These are phyloP conservation scores for Periglandula ipomoeae DNA, from an alignment of 2,329 filamentous ascomycete species.

Conservation along the genomic window DNA sequence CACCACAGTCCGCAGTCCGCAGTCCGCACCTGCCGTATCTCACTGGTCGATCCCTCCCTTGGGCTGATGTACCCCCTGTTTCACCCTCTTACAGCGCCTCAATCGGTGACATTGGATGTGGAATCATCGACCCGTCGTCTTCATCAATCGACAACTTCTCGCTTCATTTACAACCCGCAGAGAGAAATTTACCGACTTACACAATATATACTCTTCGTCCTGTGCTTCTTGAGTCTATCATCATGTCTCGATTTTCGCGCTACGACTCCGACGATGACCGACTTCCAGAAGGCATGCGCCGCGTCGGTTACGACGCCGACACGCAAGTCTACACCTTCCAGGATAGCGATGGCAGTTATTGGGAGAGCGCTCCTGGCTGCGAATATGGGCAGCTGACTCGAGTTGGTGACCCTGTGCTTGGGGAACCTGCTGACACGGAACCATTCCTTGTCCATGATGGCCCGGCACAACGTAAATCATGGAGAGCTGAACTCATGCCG, in stretches of 20 bases:
- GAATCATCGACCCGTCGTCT: no score
- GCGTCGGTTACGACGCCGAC: conserved; percentile 48
- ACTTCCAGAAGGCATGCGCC: conserved; percentile 44
- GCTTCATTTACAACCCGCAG: no score
- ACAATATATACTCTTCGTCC: neutral
- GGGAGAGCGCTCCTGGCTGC: conserved; percentile 40
- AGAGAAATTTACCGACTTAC: neutral
- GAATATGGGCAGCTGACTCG: conserved; percentile 38
- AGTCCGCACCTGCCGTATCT: no score
- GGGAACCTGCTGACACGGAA: conserved; percentile 19
- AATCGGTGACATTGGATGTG: no score
- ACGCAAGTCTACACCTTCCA: conserved; percentile 43
- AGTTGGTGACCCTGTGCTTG: conserved; percentile 21
- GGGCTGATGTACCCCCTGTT: no score
- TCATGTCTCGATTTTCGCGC: conserved; percentile 33
- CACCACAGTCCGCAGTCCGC: no score
- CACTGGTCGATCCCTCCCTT: no score
- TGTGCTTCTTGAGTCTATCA: neutral
- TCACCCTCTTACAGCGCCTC: no score
- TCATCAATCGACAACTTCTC: no score
- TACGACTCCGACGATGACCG: conserved; percentile 41
- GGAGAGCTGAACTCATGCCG: conserved; percentile 44
- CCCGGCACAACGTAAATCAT: conserved; percentile 27
- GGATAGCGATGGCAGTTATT: conserved; percentile 37
- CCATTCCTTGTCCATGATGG: conserved; percentile 20